A percentile compares a stretch with the other conserved stretches of the same genome.
phyloP scores from a whole-genome alignment of 192 early-diverging fungal species.

The Linnemannia schmuckeri region DNA sequence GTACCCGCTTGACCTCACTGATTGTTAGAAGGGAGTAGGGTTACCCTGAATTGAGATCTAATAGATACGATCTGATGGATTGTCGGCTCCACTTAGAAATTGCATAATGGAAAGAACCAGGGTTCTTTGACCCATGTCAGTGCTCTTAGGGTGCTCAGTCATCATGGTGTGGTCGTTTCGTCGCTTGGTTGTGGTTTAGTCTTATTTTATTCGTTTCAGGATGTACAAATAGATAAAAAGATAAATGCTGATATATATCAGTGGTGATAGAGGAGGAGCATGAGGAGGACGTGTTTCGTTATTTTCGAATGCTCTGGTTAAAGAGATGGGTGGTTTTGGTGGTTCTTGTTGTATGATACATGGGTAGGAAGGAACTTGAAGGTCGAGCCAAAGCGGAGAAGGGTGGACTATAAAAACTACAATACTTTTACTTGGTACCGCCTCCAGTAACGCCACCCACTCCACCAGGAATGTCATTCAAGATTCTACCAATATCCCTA shows the following conservation, averaged over 20 bases:
- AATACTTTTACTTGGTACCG: neutral
- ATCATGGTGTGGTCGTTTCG: too few relatives aligned
- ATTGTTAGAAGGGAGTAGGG: too few relatives aligned
- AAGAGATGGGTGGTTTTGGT: too few relatives aligned
- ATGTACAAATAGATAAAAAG: neutral
- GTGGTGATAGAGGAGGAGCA: neutral
- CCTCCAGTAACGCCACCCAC: neutral
- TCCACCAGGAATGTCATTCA: slow-evolving; percentile 5
- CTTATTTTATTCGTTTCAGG: slow-evolving; percentile 4
- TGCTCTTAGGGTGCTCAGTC: too few relatives aligned
- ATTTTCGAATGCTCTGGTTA: neutral
- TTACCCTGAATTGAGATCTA: too few relatives aligned
- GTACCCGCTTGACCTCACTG: too few relatives aligned
- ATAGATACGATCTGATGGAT: neutral
- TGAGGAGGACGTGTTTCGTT: neutral
- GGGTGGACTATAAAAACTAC: neutral
- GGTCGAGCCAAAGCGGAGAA: neutral
- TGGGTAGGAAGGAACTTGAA: neutral
- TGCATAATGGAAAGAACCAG: neutral
- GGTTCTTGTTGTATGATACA: slow-evolving; percentile 9
- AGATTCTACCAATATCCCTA: slow-evolving; percentile 9
- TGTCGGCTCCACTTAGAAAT: neutral
- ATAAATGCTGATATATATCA: too few relatives aligned
- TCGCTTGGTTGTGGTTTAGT: too few relatives aligned
- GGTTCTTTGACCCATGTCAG: too few relatives aligned